Conservation (phyloP, 2,329 filamentous ascomycete species). For the Sclerotinia trifoliorum region DNA sequence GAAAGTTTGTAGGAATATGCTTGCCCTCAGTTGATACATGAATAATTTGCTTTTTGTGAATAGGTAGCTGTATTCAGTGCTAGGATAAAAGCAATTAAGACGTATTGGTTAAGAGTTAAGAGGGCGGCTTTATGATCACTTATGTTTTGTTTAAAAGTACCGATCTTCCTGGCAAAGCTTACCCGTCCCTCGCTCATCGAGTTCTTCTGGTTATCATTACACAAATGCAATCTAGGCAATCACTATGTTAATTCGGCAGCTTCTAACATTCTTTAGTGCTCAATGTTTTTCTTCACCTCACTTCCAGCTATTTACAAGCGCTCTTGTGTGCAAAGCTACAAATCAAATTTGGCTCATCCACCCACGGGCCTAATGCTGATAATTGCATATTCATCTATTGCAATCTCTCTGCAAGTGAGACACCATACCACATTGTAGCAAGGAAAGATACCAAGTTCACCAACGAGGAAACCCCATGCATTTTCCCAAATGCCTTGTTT, state of each 20-base stretch:
- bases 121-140: neutral
- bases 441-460: constrained; percentile 72
- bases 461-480: constrained; percentile 80
- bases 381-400: constrained; percentile 23
- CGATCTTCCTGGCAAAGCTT: neutral
- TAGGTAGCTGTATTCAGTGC: neutral
- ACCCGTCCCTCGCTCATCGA: no score
- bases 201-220: neutral
- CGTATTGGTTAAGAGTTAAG: neutral
- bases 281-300: neutral
- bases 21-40: neutral
- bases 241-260: neutral
- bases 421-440: constrained; percentile 73
- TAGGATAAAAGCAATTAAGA: neutral
- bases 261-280: neutral
- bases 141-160: neutral
- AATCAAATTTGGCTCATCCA: neutral
- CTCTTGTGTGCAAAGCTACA: neutral
- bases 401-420: constrained; percentile 53
- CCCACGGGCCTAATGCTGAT: neutral
- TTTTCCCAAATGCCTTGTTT: constrained; percentile 73
- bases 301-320: neutral
- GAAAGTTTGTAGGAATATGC: constrained; percentile 11
- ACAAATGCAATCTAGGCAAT: neutral
- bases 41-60: constrained; percentile 6